phyloP scores from a whole-genome alignment of 2,329 filamentous ascomycete genomes.

The Trichoderma cornu-damae region DNA sequence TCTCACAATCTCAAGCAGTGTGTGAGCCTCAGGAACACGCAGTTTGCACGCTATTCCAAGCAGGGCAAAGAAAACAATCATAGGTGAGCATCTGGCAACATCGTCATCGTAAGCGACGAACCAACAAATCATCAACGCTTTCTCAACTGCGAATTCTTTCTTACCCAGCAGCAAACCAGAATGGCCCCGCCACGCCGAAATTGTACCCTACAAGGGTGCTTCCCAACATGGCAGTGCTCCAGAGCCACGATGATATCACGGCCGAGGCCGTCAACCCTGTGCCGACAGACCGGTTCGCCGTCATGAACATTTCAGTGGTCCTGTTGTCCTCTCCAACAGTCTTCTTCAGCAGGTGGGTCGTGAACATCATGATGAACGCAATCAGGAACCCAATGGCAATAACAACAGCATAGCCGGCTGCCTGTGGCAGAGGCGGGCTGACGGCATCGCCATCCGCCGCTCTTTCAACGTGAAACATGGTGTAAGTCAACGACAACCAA shows the following conservation, averaged over 20 bases:
- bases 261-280: constrained; percentile 50
- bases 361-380: constrained; percentile 41
- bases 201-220: constrained; percentile 48
- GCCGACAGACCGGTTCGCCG: constrained; percentile 46
- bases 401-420: constrained; percentile 32
- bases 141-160: neutral
- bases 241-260: constrained; percentile 51
- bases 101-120: neutral
- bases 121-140: neutral
- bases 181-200: constrained; percentile 50
- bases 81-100: constrained; percentile 39
- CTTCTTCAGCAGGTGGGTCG: constrained; percentile 43
- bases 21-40: constrained; percentile 50
- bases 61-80: constrained; percentile 52
- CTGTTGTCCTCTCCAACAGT: constrained; percentile 48
- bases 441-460: constrained; percentile 16
- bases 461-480: constrained; percentile 3
- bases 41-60: constrained; percentile 48
- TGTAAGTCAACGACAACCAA: neutral
- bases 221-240: constrained; percentile 49
- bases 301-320: constrained; percentile 54
- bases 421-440: constrained; percentile 28
- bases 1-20: constrained; percentile 48
- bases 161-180: constrained; percentile 52
- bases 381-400: constrained; percentile 33